Evolutionary conservation across 176 grass and related monocot genomes (phyloP), one percentile per base, ranked within the genome.

Genomic region (Aegilops umbellulata): DNA sequence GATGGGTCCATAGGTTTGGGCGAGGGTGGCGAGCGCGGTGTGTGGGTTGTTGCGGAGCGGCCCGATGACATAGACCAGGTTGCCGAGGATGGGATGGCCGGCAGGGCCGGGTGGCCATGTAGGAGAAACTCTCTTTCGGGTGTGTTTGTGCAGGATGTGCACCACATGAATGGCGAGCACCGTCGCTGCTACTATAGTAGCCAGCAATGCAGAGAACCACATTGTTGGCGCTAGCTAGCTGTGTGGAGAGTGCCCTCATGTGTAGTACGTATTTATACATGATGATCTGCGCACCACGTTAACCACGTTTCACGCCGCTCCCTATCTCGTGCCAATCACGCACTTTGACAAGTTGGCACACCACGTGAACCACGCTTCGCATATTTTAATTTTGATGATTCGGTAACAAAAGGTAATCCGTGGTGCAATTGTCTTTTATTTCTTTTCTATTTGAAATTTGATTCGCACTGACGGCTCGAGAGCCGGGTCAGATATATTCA

Each of bases 21-120:
- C 68, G 9, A 83, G 49, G 27, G 34, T 2, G 1, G 55, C 68
- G 5, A 83, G 81, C 3, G 14, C 35, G 4, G 9, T n/a, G 51
- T 83, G 68, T 0, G 81, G 81, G 81, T 83, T 83, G 34, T 20
- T 31, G 9, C 81, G 81, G 31, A 83, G 81, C 4, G 68, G 51
- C 0, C 81, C 68, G 17, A 83, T 72, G 23, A 83, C 46, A 69
- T 83, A 74, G 3, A 83, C 16, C 0, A 83, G 2, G 68, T 61
- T 83, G 23, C 81, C 53, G 10, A 83, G 68, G 53, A 83, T 8
- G 1, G 68, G 81, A 10, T n/a, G 1, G 0, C 81, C 81, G 81
- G 15, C 68, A 4, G 81, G 81, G 16, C 81, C 81, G 2, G 81
- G 81, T 0, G 81, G 68, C 4, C 4, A 0, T 0, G 64, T 7